A percentile compares a stretch with the other conserved stretches of the same genome.
phyloP scores from a whole-genome alignment of 1,284 basidiomycete species.

The Porodaedalea pini region DNA sequence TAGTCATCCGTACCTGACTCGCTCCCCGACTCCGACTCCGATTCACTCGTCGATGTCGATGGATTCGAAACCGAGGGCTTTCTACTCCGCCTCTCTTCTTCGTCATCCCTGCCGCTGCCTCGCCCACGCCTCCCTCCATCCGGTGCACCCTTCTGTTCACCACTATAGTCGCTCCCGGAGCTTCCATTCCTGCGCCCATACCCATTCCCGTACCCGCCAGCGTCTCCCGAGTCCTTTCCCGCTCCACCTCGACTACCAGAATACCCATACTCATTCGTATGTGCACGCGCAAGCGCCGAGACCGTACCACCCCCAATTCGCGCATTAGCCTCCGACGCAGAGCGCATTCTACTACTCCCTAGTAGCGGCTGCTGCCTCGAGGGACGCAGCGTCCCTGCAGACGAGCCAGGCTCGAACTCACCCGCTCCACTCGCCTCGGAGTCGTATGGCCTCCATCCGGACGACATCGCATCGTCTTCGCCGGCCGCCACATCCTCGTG shows the following conservation, averaged over 20 bases:
- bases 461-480: background rate
- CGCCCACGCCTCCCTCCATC: slow-evolving; percentile 5
- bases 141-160: background rate
- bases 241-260: slow-evolving; percentile 11
- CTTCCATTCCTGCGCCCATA: slow-evolving; percentile 5
- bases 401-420: slow-evolving; percentile 17
- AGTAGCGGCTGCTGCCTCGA: background rate
- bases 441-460: slow-evolving; percentile 10
- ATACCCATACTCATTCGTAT: slow-evolving; percentile 10
- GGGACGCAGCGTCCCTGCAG: slow-evolving; percentile 12
- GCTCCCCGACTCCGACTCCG: slow-evolving; percentile 18
- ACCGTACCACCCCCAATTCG: background rate
- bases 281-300: background rate
- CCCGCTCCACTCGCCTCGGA: background rate
- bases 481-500: background rate
- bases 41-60: slow-evolving; percentile 16
- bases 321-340: slow-evolving; percentile 1
- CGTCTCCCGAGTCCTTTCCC: slow-evolving; percentile 4
- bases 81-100: background rate
- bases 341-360: background rate
- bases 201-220: background rate
- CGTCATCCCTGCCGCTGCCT: slow-evolving; percentile 2
- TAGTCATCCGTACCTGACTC: slow-evolving; percentile 16
- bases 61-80: background rate
- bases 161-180: slow-evolving; percentile 16